A percentile compares a stretch with the other conserved stretches of the same genome.
Conservation (phyloP, 1,139 yeast genomes). For the Fermentozyma sake region DNA sequence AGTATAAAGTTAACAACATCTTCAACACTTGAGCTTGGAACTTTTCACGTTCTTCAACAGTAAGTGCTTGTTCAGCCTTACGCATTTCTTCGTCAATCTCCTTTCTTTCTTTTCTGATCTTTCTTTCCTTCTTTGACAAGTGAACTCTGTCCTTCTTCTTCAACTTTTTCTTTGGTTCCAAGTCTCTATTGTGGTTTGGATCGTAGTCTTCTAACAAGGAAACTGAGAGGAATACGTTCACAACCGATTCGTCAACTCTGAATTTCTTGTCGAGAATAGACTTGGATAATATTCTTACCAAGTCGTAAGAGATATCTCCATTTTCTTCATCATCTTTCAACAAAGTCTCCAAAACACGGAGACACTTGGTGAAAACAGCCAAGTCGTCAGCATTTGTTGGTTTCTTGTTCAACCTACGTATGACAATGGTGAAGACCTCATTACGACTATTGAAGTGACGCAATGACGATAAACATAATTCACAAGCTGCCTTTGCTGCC, state of each 20-base stretch:
- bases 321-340: conserved; percentile 66
- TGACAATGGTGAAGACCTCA: conserved; percentile 63
- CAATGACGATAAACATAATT: conserved; percentile 56
- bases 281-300: conserved; percentile 62
- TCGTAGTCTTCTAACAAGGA: conserved; percentile 78
- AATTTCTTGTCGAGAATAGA: conserved; percentile 70
- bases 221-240: conserved; percentile 69
- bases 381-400: conserved; percentile 43
- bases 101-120: conserved; percentile 80
- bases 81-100: conserved; percentile 86
- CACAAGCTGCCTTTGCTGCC: conserved; percentile 76
- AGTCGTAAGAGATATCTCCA: conserved; percentile 78
- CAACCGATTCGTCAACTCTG: conserved; percentile 78
- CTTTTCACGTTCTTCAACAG: conserved; percentile 81
- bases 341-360: conserved; percentile 61
- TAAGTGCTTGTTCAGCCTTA: conserved; percentile 80
- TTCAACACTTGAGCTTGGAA: conserved; percentile 83
- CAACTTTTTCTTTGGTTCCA: conserved; percentile 41
- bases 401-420: conserved; percentile 60
- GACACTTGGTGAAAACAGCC: conserved; percentile 53
- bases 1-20: conserved; percentile 63
- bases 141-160: conserved; percentile 87
- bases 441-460: conserved; percentile 77
- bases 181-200: conserved; percentile 50
- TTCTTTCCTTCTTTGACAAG: conserved; percentile 80